Conservation (phyloP, 2,329 filamentous ascomycete species). For the Pseudonectria buxi region DNA sequence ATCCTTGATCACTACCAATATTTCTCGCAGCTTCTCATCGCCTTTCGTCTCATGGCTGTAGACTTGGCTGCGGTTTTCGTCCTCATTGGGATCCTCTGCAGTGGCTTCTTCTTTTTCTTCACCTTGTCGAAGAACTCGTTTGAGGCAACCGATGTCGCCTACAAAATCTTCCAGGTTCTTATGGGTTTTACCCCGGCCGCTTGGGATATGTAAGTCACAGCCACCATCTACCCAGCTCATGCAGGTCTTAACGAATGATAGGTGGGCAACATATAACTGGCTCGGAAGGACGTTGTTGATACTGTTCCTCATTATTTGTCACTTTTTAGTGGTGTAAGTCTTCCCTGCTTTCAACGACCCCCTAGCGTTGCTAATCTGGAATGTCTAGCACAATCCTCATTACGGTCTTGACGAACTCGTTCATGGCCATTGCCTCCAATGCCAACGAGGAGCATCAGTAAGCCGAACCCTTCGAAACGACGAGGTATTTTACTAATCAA, state of each 20-base stretch:
- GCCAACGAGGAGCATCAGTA: conserved; percentile 82
- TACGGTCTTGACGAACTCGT: conserved; percentile 92
- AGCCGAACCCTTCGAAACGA: conserved; percentile 14
- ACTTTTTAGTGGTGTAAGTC: conserved; percentile 77
- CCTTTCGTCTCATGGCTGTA: conserved; percentile 88
- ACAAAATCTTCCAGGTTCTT: conserved; percentile 84
- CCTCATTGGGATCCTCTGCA: conserved; percentile 79
- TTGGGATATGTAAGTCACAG: conserved; percentile 66
- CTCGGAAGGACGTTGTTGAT: conserved; percentile 71
- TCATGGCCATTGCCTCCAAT: conserved; percentile 91
- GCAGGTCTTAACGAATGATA: conserved; percentile 20
- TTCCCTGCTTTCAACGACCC: conserved; percentile 1
- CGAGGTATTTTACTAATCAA: conserved; percentile 4
- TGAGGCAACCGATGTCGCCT: conserved; percentile 69
- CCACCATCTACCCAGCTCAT: neutral
- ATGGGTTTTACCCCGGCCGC: conserved; percentile 96
- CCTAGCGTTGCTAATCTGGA: conserved; percentile 4
- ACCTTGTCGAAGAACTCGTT: conserved; percentile 69
- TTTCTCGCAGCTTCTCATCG: conserved; percentile 90
- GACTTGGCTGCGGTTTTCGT: conserved; percentile 81
- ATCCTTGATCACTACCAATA: conserved; percentile 93
- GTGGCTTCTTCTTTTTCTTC: conserved; percentile 93
- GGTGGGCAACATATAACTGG: conserved; percentile 67
- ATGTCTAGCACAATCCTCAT: conserved; percentile 69
- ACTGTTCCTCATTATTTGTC: conserved; percentile 86